These are phyloP conservation scores for Exophiala bonariae DNA, from an alignment of 2,329 filamentous ascomycete genomes.

Conservation along the genomic window DNA sequence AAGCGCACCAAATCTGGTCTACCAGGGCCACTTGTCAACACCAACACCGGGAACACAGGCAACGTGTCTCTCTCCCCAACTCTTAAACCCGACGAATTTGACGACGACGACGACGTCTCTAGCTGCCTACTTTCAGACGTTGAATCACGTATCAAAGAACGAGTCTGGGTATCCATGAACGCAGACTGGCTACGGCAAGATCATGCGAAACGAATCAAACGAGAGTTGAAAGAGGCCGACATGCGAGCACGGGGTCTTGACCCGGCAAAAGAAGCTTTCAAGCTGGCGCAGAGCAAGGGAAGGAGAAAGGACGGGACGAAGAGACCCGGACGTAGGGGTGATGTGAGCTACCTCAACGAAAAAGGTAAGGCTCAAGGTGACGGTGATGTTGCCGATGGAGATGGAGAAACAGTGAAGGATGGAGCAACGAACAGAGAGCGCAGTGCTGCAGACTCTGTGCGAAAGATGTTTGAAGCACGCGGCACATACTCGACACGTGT, in stretches of 20 bases:
- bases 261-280: constrained; percentile 28
- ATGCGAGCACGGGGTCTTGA: constrained; percentile 39
- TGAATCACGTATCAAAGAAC: constrained; percentile 81
- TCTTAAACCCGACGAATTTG: constrained; percentile 73
- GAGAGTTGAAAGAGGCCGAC: constrained; percentile 61
- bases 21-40: constrained; percentile 21
- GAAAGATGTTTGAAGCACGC: constrained; percentile 28
- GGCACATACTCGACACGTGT: constrained; percentile 25
- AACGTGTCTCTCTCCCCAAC: constrained; percentile 45
- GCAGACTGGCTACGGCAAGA: constrained; percentile 88
- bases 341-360: constrained; percentile 47
- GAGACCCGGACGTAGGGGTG: constrained; percentile 46
- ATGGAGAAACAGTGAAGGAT: constrained; percentile 36
- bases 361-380: constrained; percentile 45
- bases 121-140: constrained; percentile 73
- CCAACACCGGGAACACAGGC: constrained; percentile 23
- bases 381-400: neutral
- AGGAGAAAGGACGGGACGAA: constrained; percentile 47
- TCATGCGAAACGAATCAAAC: constrained; percentile 77
- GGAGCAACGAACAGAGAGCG: constrained; percentile 4
- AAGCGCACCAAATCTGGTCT: neutral
- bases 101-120: constrained; percentile 81
- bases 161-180: constrained; percentile 92
- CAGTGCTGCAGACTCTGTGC: constrained; percentile 23
- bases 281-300: constrained; percentile 34